phyloP scores from a whole-genome alignment of 2,329 filamentous ascomycete genomes.

The Amphichorda felina region DNA sequence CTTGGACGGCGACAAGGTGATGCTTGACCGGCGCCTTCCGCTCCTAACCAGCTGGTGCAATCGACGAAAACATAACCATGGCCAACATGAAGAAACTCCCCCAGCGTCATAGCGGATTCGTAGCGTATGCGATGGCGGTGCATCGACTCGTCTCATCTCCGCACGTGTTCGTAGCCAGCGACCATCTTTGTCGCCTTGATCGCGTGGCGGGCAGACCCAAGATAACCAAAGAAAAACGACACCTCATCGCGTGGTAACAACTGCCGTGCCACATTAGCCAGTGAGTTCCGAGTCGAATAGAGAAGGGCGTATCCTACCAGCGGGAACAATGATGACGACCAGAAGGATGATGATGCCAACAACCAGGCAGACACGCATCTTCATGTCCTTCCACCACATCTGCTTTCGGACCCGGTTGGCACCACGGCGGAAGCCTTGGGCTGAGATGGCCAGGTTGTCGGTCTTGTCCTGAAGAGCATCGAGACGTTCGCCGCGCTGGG shows the following conservation, averaged over 20 bases:
- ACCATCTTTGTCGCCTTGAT: too few relatives aligned
- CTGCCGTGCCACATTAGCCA: background rate
- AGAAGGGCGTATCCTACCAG: conserved; percentile 43
- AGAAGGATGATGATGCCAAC: conserved; percentile 84
- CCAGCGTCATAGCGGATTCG: background rate
- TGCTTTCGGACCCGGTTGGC: conserved; percentile 94
- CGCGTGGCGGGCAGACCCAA: background rate
- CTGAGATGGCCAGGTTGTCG: conserved; percentile 83
- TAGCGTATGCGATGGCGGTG: background rate
- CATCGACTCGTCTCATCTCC: background rate
- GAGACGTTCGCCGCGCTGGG: conserved; percentile 80
- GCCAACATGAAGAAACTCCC: conserved; percentile 5
- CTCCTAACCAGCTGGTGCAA: background rate
- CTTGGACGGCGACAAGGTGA: background rate
- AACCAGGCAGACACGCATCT: conserved; percentile 97
- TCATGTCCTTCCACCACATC: conserved; percentile 99
- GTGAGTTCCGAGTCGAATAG: background rate
- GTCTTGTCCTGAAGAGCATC: conserved; percentile 90
- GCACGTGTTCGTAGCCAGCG: background rate
- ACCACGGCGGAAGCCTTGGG: conserved; percentile 89
- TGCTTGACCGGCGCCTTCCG: background rate
- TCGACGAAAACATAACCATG: conserved; percentile 1
- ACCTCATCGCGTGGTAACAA: conserved; percentile 1
- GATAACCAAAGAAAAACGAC: background rate
- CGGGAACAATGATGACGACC: conserved; percentile 86